phyloP scores from a whole-genome alignment of 305 asterid species.

The Rubia peregrina region DNA sequence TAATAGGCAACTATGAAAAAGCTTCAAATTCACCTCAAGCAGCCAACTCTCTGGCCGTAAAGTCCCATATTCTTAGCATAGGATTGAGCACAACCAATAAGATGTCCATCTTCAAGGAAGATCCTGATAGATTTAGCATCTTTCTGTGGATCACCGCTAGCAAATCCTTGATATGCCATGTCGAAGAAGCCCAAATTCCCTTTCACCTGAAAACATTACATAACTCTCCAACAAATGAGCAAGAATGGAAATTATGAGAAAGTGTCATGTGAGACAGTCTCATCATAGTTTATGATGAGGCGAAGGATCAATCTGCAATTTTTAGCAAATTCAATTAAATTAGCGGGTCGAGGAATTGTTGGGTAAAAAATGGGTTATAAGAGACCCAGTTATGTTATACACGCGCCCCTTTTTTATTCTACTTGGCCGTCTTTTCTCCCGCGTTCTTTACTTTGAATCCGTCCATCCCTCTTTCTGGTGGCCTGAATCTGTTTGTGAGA shows the following conservation, averaged over 20 bases:
- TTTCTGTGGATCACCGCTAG: slow-evolving; percentile 93
- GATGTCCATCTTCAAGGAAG: slow-evolving; percentile 92
- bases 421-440: too few species aligned
- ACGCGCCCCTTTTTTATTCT: too few species aligned
- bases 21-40: slow-evolving; percentile 55
- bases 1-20: background rate
- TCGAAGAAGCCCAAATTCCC: slow-evolving; percentile 91
- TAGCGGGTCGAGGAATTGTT: too few species aligned
- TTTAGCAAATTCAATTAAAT: too few species aligned
- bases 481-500: too few species aligned
- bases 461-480: too few species aligned
- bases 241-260: background rate
- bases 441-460: too few species aligned
- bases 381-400: too few species aligned
- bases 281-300: too few species aligned
- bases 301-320: too few species aligned
- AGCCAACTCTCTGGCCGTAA: slow-evolving; percentile 96
- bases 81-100: slow-evolving; percentile 91
- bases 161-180: slow-evolving; percentile 99
- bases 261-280: too few species aligned
- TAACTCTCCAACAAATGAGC: slow-evolving; percentile 7
- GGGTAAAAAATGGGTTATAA: too few species aligned
- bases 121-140: slow-evolving; percentile 90
- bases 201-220: slow-evolving; percentile 49
- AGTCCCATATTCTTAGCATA: slow-evolving; percentile 99